Conservation (phyloP, 805 yeast species). For the Candida chauliodis region DNA sequence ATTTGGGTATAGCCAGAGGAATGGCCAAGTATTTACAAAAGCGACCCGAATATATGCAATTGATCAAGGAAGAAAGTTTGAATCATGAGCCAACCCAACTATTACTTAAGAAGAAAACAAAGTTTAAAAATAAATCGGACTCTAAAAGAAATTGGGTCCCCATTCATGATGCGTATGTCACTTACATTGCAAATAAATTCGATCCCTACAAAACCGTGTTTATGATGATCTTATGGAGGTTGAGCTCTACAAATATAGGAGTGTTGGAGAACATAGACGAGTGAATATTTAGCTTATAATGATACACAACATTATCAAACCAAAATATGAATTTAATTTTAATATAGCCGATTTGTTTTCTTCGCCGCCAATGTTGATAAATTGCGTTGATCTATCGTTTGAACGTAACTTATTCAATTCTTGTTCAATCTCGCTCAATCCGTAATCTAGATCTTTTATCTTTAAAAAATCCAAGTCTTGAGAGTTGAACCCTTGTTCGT, state of each 20-base stretch:
- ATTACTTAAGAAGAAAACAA: slow-evolving; percentile 33
- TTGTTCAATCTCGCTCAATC: slow-evolving; percentile 34
- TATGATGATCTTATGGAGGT: slow-evolving; percentile 73
- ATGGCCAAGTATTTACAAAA: slow-evolving; percentile 57
- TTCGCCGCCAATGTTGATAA: slow-evolving; percentile 32
- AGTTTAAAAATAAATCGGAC: slow-evolving; percentile 28
- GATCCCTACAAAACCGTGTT: slow-evolving; percentile 65
- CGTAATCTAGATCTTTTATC: slow-evolving; percentile 28
- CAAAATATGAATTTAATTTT: slow-evolving; percentile 6
- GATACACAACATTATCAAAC: slow-evolving; percentile 4
- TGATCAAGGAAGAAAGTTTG: slow-evolving; percentile 33
- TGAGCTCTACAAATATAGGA: slow-evolving; percentile 56
- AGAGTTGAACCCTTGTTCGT: slow-evolving; percentile 23
- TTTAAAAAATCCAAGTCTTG: slow-evolving; percentile 26
- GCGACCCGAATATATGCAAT: slow-evolving; percentile 47
- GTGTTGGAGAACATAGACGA: slow-evolving; percentile 28
- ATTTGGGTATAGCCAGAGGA: slow-evolving; percentile 84
- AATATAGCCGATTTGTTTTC: slow-evolving; percentile 5
- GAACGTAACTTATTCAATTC: slow-evolving; percentile 29
- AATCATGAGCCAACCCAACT: slow-evolving; percentile 31
- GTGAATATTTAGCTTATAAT: slow-evolving; percentile 3
- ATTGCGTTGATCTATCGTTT: slow-evolving; percentile 11
- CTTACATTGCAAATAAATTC: slow-evolving; percentile 53
- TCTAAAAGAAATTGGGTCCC: slow-evolving; percentile 64
- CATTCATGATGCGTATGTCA: slow-evolving; percentile 55